Base-by-base conservation (phyloP, 139 green algal species). In the Zygnema circumcarinatum region DNA sequence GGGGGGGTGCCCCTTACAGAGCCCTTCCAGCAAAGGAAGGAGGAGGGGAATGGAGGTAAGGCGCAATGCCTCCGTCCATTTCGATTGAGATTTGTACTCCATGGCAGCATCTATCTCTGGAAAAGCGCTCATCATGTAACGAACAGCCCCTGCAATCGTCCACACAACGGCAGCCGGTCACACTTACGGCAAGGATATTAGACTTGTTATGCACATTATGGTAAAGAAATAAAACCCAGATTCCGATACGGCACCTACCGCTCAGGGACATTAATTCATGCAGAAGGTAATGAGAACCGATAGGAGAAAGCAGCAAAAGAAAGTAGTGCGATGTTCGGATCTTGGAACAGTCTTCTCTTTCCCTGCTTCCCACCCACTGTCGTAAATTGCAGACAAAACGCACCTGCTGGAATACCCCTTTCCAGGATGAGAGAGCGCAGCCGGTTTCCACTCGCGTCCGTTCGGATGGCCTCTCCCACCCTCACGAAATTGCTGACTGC, bases 401-500 rank as follows among this genome's bases (percentile, higher is more conserved):
- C 35, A 85, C 78, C 78, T 76, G 69, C 35, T 7, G 41, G 40
- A 85, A 88, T 88, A 22, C 81, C 72, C 25, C 86, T 79, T 53
- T 93, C 40, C 2, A 95, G 80, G 22, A 93, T 74, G 33, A 94
- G 38, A 76, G 42, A 22, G 80, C 84, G 76, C 90, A 95, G 52
- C 7, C 76, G 33, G 0, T 72, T 22, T 42, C 38, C 31, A 82
- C 38, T 2, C 33, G 38, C 82, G 29, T 80, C 36, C 21, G 53
- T 56, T 31, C 67, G 42, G 38, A 81, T 87, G 76, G 67, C 68
- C 33, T 92, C 81, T 20, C 73, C 84, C 39, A 94, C 38, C 72
- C 73, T 85, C 2, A 88, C 68, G n/a, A 89, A 88, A 69, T 79
- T 92, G 32, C 93, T 85, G 25, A 94, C 81, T 62, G 90, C 76